These are phyloP conservation scores for Pleurotus sapidus DNA, from an alignment of 768 basidiomycete genomes.

Conservation along the genomic window DNA sequence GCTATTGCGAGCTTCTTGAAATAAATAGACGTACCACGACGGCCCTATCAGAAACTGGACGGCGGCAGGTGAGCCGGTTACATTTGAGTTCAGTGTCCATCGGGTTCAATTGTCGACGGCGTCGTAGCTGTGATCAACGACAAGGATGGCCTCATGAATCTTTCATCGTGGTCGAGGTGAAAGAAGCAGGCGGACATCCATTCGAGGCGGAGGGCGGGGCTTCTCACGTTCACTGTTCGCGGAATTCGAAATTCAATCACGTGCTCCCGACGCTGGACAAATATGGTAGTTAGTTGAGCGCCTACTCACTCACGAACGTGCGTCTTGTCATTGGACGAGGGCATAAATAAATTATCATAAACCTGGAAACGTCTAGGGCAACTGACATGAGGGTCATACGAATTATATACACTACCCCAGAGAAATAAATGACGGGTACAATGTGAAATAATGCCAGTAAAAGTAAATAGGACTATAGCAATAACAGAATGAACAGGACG, in stretches of 20 bases:
- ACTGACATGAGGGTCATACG: conserved; percentile 11
- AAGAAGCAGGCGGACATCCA: background rate
- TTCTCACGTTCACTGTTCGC: background rate
- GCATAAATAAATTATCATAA: background rate
- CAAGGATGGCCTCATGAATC: background rate
- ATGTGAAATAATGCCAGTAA: background rate
- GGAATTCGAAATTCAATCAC: background rate
- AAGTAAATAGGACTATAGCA: background rate
- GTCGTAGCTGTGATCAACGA: too few species aligned
- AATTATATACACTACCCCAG: conserved; percentile 12
- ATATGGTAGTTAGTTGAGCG: background rate
- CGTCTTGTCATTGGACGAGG: background rate
- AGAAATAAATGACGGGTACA: conserved; percentile 7
- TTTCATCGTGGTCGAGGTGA: background rate
- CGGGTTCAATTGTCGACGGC: too few species aligned
- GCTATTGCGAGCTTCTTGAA: too few species aligned
- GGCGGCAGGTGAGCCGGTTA: conserved; percentile 76
- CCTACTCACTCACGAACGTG: background rate
- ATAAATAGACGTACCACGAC: conserved; percentile 63
- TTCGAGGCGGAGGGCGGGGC: background rate
- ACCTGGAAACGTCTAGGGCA: background rate
- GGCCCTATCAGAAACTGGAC: conserved; percentile 68
- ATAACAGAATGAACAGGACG: background rate
- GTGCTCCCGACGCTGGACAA: background rate
- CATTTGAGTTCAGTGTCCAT: conserved; percentile 82